Evolutionary conservation across 345 rosid genomes (phyloP).

Genomic region (Citrus glauca): DNA sequence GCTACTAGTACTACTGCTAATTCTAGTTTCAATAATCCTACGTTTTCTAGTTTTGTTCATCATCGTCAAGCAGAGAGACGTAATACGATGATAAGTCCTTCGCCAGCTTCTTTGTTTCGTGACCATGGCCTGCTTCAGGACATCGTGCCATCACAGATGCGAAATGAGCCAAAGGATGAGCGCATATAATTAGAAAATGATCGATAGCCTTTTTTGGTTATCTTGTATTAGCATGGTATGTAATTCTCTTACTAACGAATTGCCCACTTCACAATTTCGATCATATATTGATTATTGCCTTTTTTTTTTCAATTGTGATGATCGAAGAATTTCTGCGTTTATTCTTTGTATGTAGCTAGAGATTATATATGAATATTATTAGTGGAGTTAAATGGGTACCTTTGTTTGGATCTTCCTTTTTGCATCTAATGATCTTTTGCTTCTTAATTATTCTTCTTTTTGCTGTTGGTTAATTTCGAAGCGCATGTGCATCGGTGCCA

Average conservation of each 20-base stretch:
- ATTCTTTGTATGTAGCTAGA: constrained; percentile 27
- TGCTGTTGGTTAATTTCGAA: neutral
- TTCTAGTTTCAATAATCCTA: too few species aligned
- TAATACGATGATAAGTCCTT: neutral
- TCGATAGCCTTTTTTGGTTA: neutral
- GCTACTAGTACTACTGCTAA: constrained; percentile 17
- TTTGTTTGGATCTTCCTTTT: constrained; percentile 8
- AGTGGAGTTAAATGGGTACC: constrained; percentile 17
- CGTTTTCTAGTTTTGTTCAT: constrained; percentile 24
- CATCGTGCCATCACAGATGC: constrained; percentile 73
- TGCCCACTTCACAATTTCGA: constrained; percentile 18
- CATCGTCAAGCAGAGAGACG: constrained; percentile 26
- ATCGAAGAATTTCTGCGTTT: constrained; percentile 11
- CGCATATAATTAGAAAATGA: neutral
- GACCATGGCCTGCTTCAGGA: constrained; percentile 94
- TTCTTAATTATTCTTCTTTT: neutral
- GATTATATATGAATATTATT: constrained; percentile 1
- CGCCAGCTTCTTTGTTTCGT: constrained; percentile 34
- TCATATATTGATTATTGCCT: neutral
- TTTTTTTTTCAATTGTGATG: neutral
- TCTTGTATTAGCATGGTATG: constrained; percentile 25
- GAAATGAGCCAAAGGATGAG: constrained; percentile 37
- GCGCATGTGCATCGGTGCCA: neutral
- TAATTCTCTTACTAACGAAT: constrained; percentile 27
- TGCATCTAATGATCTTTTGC: neutral